These are phyloP conservation scores for Oidiodendron maius DNA, from an alignment of 495 filamentous ascomycete genomes.

Conservation along the genomic window DNA sequence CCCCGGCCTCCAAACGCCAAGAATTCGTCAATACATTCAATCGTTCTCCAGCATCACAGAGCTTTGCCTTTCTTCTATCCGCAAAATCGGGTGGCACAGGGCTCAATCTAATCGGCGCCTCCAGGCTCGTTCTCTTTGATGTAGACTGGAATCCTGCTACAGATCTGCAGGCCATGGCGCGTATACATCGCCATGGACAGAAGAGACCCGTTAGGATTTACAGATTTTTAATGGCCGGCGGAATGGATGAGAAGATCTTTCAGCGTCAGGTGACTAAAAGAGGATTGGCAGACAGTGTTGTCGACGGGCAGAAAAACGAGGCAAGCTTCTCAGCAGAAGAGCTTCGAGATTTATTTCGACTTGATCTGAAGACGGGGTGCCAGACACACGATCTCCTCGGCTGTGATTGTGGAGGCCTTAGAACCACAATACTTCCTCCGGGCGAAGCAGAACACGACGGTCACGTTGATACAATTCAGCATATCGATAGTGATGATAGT, in stretches of 20 bases:
- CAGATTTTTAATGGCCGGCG: slow-evolving; percentile 64
- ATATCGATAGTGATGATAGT: neutral
- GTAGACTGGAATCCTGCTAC: slow-evolving; percentile 82
- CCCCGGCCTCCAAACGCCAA: slow-evolving; percentile 63
- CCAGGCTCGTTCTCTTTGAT: slow-evolving; percentile 71
- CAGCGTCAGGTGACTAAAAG: slow-evolving; percentile 76
- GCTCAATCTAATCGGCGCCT: slow-evolving; percentile 74
- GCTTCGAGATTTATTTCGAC: slow-evolving; percentile 63
- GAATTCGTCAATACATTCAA: slow-evolving; percentile 76
- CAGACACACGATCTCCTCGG: slow-evolving; percentile 69
- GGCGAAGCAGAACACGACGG: slow-evolving; percentile 26
- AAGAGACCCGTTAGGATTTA: slow-evolving; percentile 68
- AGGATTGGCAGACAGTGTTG: slow-evolving; percentile 39
- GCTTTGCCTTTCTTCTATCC: slow-evolving; percentile 74
- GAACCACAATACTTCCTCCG: slow-evolving; percentile 14
- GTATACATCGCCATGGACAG: slow-evolving; percentile 76
- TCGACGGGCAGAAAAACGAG: slow-evolving; percentile 48
- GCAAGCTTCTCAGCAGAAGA: slow-evolving; percentile 64
- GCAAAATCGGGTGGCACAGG: slow-evolving; percentile 73
- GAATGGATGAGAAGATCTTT: slow-evolving; percentile 78
- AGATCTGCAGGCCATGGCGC: slow-evolving; percentile 80
- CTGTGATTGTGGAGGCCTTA: slow-evolving; percentile 57
- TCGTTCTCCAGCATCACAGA: slow-evolving; percentile 43
- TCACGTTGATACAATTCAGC: slow-evolving; percentile 10
- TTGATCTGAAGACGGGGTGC: slow-evolving; percentile 52